Evolutionary conservation across 1,139 yeast genomes (phyloP), one percentile per base, ranked within the genome.

Genomic region (Zygotorulaspora mrakii): DNA sequence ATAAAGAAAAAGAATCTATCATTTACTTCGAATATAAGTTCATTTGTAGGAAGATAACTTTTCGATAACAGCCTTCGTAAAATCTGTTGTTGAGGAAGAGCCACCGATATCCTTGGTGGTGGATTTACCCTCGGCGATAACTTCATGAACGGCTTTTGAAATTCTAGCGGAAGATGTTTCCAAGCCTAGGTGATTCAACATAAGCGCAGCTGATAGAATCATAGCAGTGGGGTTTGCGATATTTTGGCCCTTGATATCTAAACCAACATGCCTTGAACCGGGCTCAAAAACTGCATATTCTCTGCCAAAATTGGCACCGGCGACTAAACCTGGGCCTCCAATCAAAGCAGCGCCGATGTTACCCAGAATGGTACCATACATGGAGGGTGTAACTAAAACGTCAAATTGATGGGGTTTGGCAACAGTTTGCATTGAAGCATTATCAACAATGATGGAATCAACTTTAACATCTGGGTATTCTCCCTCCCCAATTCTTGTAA

Each of bases 351-450:
- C 96, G 73, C 97, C 97, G 63, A 91, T 88, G 78, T 91, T 91
- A 55, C 96, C 88, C 64, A 91, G 73, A 64, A 91, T 91, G 62
- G 96, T 82, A 72, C 98, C 98, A 76, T 91, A 91, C 73, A 91
- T 78, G 77, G 91, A 89, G 55, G 98, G 98, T 55, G 96, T 88
- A 52, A 91, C 97, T 70, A 91, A 77, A 44, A 91, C 97, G 66
- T 91, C 97, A 42, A 89, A 91, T 73, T 91, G 97, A 69, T 89
- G 96, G 56, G 97, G 97, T 70, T 82, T 77, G 46, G 97, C 89
- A 52, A 91, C 98, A 45, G 96, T 96, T 75, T 91, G 97, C 97
- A 91, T 91, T 52, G 96, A 86, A 48, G 98, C 96, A 65, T 91
- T 91, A 73, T 91, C 98, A 58, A 91, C 97, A 72, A 91, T 91